A percentile compares a stretch with the other conserved stretches of the same genome.
Evolutionary conservation across 495 filamentous ascomycete species (phyloP).

Genomic region (Podospora pseudocomata): DNA sequence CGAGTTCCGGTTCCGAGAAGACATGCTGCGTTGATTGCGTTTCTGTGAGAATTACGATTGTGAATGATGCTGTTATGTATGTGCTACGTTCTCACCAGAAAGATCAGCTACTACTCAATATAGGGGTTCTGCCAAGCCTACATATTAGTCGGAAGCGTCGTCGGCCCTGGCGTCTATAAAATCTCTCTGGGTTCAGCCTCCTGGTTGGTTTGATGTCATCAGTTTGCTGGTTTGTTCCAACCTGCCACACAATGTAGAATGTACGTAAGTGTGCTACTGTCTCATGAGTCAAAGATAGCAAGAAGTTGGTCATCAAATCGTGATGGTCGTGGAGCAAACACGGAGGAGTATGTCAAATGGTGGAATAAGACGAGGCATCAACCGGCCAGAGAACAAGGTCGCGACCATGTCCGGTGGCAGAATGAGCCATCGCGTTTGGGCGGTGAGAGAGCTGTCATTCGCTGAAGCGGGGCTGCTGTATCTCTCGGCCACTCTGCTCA

Average conservation of each 20-base stretch:
- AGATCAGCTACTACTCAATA: not conserved
- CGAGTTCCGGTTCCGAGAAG: slow-evolving; percentile 43
- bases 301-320: not conserved
- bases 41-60: too few species aligned
- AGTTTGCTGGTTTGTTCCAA: not conserved
- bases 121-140: not conserved
- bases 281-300: not conserved
- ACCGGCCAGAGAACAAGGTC: not conserved
- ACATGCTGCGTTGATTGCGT: slow-evolving; percentile 29
- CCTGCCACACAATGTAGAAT: too few species aligned
- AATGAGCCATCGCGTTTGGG: not conserved
- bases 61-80: too few species aligned
- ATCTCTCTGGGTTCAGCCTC: not conserved
- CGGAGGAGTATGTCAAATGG: not conserved
- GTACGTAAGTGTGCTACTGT: too few species aligned
- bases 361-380: not conserved
- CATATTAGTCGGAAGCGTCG: not conserved
- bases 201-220: not conserved
- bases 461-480: not conserved
- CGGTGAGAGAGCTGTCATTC: not conserved
- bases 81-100: not conserved
- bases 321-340: not conserved
- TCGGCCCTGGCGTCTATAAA: not conserved
- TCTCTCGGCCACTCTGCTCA: not conserved
- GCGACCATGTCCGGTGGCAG: not conserved